Conservation (phyloP, 2,329 filamentous ascomycete genomes). For the Trichophyton verrucosum region DNA sequence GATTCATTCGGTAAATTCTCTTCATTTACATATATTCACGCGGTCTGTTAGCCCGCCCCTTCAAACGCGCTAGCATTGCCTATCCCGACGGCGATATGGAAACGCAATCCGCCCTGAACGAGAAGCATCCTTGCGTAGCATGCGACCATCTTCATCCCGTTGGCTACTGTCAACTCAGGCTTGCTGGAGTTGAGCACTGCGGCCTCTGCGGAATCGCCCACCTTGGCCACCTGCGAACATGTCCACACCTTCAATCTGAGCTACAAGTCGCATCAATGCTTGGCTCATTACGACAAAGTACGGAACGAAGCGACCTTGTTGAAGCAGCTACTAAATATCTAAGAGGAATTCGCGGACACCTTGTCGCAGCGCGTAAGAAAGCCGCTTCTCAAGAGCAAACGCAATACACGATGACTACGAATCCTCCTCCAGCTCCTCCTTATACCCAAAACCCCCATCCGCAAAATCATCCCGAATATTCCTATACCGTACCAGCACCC, state of each 20-base stretch:
- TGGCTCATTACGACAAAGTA: constrained; percentile 46
- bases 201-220: constrained; percentile 53
- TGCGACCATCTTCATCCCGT: constrained; percentile 43
- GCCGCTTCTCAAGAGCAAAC: background rate
- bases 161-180: constrained; percentile 50
- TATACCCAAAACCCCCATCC: background rate
- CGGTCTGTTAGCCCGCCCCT: constrained; percentile 18
- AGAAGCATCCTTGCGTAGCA: constrained; percentile 35
- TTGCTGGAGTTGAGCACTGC: constrained; percentile 49
- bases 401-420: background rate
- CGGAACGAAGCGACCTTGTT: constrained; percentile 43
- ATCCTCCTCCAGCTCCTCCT: background rate
- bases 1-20: background rate
- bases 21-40: background rate
- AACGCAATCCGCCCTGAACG: background rate
- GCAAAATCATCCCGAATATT: background rate
- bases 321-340: constrained; percentile 46
- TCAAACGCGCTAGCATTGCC: constrained; percentile 25
- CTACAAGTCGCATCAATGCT: constrained; percentile 53
- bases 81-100: constrained; percentile 1
- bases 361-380: constrained; percentile 41
- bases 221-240: constrained; percentile 43
- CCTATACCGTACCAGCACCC: background rate
- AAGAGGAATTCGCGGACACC: constrained; percentile 42
- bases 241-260: constrained; percentile 51